Conservation (phyloP, 306 rosid genomes). For the Chamaecrista fasciculata region DNA sequence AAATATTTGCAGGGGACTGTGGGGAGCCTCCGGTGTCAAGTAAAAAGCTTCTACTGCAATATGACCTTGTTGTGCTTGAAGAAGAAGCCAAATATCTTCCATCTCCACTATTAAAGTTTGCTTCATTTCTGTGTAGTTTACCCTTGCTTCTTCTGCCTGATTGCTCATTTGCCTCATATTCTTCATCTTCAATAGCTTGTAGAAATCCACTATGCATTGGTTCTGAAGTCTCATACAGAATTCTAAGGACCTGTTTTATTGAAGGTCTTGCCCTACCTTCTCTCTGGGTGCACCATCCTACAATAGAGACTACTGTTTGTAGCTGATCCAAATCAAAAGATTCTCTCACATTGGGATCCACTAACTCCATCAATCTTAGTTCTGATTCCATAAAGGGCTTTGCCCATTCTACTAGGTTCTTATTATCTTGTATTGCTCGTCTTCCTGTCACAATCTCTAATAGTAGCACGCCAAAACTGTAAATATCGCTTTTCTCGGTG, state of each 20-base stretch:
- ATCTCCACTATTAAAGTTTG: conserved; percentile 66
- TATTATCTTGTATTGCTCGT: conserved; percentile 75
- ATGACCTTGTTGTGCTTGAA: conserved; percentile 87
- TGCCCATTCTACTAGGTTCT: conserved; percentile 90
- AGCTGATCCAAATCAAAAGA: conserved; percentile 83
- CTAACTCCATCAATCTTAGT: conserved; percentile 64
- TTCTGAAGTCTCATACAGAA: conserved; percentile 87
- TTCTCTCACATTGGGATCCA: conserved; percentile 70
- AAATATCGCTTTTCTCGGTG: conserved; percentile 88
- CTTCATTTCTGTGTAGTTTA: conserved; percentile 56
- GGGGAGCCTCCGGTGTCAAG: conserved; percentile 90
- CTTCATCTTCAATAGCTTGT: conserved; percentile 68
- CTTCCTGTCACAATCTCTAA: conserved; percentile 86
- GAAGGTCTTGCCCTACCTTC: conserved; percentile 89
- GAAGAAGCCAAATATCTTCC: conserved; percentile 94
- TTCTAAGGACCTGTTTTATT: conserved; percentile 87
- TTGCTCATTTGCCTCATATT: conserved; percentile 54
- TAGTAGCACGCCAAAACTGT: conserved; percentile 90
- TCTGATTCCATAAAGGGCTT: conserved; percentile 60
- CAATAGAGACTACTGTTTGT: conserved; percentile 64
- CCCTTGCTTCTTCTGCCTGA: conserved; percentile 77
- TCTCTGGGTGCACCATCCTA: conserved; percentile 92
- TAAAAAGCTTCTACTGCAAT: conserved; percentile 93
- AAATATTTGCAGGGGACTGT: conserved; percentile 68
- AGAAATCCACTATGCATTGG: conserved; percentile 74